Conservation (phyloP, 805 yeast genomes). For the Metschnikowia hibisci region DNA sequence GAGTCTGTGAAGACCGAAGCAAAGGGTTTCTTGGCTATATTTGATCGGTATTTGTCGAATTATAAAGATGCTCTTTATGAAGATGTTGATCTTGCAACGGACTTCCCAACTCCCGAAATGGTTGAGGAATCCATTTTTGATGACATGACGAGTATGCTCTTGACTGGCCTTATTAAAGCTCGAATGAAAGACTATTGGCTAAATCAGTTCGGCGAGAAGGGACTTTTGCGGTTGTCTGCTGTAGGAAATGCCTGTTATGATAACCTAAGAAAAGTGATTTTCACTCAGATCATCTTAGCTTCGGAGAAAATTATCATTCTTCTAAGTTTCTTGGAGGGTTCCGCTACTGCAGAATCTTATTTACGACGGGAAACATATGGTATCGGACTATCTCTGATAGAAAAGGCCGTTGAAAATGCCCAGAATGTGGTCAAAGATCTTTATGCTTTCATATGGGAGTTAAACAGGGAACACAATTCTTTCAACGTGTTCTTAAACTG, state of each 20-base stretch:
- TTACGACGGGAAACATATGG: conserved; percentile 10
- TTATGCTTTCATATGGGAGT: conserved; percentile 37
- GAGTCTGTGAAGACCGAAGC: conserved; percentile 19
- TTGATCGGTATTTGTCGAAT: conserved; percentile 34
- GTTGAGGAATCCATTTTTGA: conserved; percentile 16
- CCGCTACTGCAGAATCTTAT: conserved; percentile 15
- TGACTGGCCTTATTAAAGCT: conserved; percentile 53
- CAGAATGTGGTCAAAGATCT: conserved; percentile 28
- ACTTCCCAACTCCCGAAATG: conserved; percentile 18
- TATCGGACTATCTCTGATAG: conserved; percentile 5
- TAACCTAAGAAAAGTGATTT: conserved; percentile 42
- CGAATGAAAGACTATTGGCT: conserved; percentile 55
- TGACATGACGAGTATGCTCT: conserved; percentile 41
- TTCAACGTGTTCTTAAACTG: conserved; percentile 46
- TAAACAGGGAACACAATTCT: conserved; percentile 44
- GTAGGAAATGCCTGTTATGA: conserved; percentile 51
- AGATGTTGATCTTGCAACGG: conserved; percentile 25
- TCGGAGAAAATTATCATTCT: conserved; percentile 52
- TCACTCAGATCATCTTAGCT: conserved; percentile 50
- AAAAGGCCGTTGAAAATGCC: conserved; percentile 12
- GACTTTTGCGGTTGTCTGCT: conserved; percentile 52
- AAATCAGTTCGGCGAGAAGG: conserved; percentile 65
- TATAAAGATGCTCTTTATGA: conserved; percentile 25
- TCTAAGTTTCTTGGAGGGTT: conserved; percentile 39
- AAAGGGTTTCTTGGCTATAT: conserved; percentile 22